phyloP scores from a whole-genome alignment of 495 filamentous ascomycete genomes.

The Collariella sp. region DNA sequence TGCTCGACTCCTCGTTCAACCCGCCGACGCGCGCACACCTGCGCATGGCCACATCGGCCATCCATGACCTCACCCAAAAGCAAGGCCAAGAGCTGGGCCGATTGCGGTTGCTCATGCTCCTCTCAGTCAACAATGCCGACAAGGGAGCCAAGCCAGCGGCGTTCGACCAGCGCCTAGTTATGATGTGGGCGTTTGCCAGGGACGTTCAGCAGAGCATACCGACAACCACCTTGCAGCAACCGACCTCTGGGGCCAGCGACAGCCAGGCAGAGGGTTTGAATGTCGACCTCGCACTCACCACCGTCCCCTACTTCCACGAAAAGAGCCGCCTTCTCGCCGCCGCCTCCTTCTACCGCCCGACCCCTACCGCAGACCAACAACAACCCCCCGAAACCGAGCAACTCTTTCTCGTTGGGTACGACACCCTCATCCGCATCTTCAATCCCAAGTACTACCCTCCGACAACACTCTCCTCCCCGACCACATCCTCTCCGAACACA shows the following conservation, averaged over 20 bases:
- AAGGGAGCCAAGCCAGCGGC: conserved; percentile 76
- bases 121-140: conserved; percentile 88
- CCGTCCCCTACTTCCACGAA: conserved; percentile 73
- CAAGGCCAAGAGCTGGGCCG: not conserved
- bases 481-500: too few relatives aligned
- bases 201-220: conserved; percentile 40
- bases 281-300: conserved; percentile 77
- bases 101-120: conserved; percentile 64
- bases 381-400: conserved; percentile 40
- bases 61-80: conserved; percentile 35
- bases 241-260: too few relatives aligned
- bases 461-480: conserved; percentile 29
- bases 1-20: conserved; percentile 95
- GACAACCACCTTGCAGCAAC: too few relatives aligned
- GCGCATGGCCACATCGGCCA: conserved; percentile 60
- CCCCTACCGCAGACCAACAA: too few relatives aligned
- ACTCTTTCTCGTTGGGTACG: conserved; percentile 76
- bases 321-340: conserved; percentile 63
- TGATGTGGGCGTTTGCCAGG: conserved; percentile 77
- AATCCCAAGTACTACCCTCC: conserved; percentile 72
- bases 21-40: conserved; percentile 81
- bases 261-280: conserved; percentile 20
- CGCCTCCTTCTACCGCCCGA: conserved; percentile 42
- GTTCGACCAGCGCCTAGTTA: conserved; percentile 71
- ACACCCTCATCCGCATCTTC: conserved; percentile 79